Evolutionary conservation across 2,329 filamentous ascomycete species (phyloP).

Genomic region (Alternaria brassicae): DNA sequence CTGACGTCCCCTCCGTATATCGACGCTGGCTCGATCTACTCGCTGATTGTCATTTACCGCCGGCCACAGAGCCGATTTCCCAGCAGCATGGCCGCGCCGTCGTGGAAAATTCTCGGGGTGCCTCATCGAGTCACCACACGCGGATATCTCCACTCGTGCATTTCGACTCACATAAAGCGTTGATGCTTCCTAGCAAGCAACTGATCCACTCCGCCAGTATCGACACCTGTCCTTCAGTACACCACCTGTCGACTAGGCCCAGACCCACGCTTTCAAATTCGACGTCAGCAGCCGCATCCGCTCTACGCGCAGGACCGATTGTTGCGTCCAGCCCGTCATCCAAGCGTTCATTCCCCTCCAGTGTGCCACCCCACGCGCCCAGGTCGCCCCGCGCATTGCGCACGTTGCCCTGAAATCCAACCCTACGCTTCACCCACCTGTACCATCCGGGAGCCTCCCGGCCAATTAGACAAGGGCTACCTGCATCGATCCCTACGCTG

Average conservation of each 20-base stretch:
- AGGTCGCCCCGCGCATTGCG: slow-evolving; percentile 31
- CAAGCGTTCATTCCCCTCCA: slow-evolving; percentile 19
- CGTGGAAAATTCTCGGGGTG: slow-evolving; percentile 32
- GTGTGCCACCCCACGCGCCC: slow-evolving; percentile 36
- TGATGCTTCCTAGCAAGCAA: slow-evolving; percentile 19
- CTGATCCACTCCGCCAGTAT: slow-evolving; percentile 7
- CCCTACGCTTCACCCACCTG: slow-evolving; percentile 32
- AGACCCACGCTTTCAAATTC: slow-evolving; percentile 10
- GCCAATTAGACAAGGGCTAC: slow-evolving; percentile 38
- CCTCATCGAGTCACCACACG: slow-evolving; percentile 38
- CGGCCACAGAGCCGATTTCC: slow-evolving; percentile 22
- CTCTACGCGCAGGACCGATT: slow-evolving; percentile 35
- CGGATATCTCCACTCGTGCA: slow-evolving; percentile 38
- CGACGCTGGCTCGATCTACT: slow-evolving; percentile 21
- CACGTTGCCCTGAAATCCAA: slow-evolving; percentile 33
- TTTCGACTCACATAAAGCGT: slow-evolving; percentile 34
- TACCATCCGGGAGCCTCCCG: slow-evolving; percentile 23
- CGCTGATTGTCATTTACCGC: slow-evolving; percentile 18
- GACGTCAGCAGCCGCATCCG: slow-evolving; percentile 27
- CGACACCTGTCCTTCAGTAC: slow-evolving; percentile 5
- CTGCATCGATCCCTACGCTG: slow-evolving; percentile 38
- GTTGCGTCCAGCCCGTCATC: slow-evolving; percentile 27
- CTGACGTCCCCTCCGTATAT: slow-evolving; percentile 12
- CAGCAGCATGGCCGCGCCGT: slow-evolving; percentile 27
- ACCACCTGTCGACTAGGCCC: slow-evolving; percentile 8